Conservation (phyloP, 2,329 filamentous ascomycete genomes). For the Fusarium sp. region DNA sequence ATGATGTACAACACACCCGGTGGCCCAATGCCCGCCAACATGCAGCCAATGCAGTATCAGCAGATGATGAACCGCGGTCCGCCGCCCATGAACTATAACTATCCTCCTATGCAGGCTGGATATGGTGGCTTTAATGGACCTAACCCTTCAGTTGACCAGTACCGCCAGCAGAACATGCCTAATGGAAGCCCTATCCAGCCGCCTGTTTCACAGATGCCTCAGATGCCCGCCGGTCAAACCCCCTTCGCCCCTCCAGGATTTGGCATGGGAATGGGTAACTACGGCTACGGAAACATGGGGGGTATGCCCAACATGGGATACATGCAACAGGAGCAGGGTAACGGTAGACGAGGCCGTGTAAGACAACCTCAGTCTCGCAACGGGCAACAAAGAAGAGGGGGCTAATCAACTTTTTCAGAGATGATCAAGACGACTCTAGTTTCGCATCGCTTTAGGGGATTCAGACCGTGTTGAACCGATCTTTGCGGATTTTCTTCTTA, state of each 20-base stretch:
- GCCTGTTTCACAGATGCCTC: conserved; percentile 58
- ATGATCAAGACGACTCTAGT: conserved; percentile 41
- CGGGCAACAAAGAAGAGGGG: conserved; percentile 25
- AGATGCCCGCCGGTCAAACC: conserved; percentile 57
- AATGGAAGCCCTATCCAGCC: conserved; percentile 66
- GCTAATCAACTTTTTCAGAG: conserved; percentile 47
- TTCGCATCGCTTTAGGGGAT: conserved; percentile 17
- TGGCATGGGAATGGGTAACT: conserved; percentile 59
- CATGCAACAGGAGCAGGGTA: conserved; percentile 65
- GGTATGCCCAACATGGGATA: conserved; percentile 64
- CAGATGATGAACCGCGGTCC: conserved; percentile 67
- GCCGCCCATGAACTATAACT: conserved; percentile 69
- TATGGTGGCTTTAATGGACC: conserved; percentile 65
- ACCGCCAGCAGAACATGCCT: conserved; percentile 63
- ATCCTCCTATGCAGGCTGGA: conserved; percentile 66
- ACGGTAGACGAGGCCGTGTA: conserved; percentile 69
- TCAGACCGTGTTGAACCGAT: conserved; percentile 33
- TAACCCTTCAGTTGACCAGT: conserved; percentile 66
- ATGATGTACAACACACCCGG: conserved; percentile 64
- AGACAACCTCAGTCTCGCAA: conserved; percentile 48
- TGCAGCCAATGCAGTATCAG: conserved; percentile 70
- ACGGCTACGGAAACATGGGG: conserved; percentile 59
- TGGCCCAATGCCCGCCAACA: conserved; percentile 59
- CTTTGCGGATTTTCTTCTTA: conserved; percentile 36
- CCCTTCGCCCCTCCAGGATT: conserved; percentile 65